A percentile compares a stretch with the other conserved stretches of the same genome.
Evolutionary conservation across 352 stramenopile genomes (phyloP).

Genomic region (Phytophthora pinifolia): DNA sequence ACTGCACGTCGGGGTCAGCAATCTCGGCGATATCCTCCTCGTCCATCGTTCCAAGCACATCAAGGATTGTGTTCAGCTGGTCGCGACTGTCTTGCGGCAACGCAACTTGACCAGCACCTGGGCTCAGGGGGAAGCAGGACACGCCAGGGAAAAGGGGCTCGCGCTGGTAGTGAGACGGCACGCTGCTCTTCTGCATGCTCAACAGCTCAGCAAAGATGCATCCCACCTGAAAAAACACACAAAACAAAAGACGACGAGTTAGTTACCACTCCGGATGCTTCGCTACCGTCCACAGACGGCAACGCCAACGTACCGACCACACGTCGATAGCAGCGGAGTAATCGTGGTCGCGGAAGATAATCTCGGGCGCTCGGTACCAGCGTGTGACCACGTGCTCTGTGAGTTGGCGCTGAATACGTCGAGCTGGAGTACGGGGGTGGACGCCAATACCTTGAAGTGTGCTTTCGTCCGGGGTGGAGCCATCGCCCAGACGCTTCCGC

Average conservation of each 20-base stretch:
- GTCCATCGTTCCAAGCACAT: constrained; percentile 85
- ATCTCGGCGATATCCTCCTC: constrained; percentile 87
- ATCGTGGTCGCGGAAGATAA: constrained; percentile 92
- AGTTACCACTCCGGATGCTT: constrained; percentile 2
- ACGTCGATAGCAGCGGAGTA: constrained; percentile 89
- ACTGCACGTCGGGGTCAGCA: constrained; percentile 79
- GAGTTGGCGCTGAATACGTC: constrained; percentile 88
- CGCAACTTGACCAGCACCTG: constrained; percentile 69
- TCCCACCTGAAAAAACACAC: constrained; percentile 63
- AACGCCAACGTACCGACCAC: constrained; percentile 70
- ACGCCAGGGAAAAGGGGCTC: constrained; percentile 94
- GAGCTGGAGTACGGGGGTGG: constrained; percentile 70
- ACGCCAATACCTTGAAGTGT: constrained; percentile 65
- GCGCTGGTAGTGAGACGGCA: constrained; percentile 93
- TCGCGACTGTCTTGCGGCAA: constrained; percentile 84
- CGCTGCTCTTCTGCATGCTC: constrained; percentile 96
- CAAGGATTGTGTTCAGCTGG: constrained; percentile 87
- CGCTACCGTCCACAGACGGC: background rate
- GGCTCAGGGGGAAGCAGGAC: constrained; percentile 87
- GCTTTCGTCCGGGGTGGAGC: constrained; percentile 51
- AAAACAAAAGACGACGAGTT: constrained; percentile 10
- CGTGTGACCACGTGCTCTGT: constrained; percentile 95
- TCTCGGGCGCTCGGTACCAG: constrained; percentile 95
- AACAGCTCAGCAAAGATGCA: constrained; percentile 96
- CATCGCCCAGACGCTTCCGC: constrained; percentile 44